Percentiles rank a stretch among this genome's conserved stretches.
phyloP scores from a whole-genome alignment of 2,329 filamentous ascomycete genomes.

The Macrophomina phaseolina region DNA sequence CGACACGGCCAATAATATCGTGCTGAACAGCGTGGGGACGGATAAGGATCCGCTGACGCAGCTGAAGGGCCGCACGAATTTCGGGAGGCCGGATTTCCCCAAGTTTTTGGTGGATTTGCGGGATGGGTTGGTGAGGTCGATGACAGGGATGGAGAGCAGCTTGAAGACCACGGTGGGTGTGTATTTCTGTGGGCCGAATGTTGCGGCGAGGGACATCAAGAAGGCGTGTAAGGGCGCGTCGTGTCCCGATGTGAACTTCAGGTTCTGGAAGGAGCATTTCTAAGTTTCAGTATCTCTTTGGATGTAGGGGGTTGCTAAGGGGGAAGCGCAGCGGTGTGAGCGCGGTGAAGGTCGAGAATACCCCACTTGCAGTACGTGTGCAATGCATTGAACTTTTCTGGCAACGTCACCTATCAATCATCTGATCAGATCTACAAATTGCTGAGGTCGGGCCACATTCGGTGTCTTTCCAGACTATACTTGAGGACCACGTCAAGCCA shows the following conservation, averaged over 20 bases:
- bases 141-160: constrained; percentile 79
- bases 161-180: constrained; percentile 88
- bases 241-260: constrained; percentile 82
- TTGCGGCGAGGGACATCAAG: constrained; percentile 80
- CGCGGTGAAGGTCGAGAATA: too few species aligned
- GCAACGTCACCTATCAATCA: too few species aligned
- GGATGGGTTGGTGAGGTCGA: constrained; percentile 81
- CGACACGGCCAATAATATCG: constrained; percentile 94
- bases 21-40: constrained; percentile 90
- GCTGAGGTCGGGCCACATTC: too few species aligned
- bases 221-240: constrained; percentile 76
- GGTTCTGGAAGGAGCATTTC: constrained; percentile 98
- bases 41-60: constrained; percentile 91
- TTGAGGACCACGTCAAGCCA: too few species aligned
- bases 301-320: neutral
- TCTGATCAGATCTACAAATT: too few species aligned
- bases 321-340: too few species aligned
- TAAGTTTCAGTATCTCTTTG: constrained; percentile 35
- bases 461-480: too few species aligned
- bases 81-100: constrained; percentile 88
- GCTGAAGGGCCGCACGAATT: constrained; percentile 87
- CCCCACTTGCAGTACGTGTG: too few species aligned
- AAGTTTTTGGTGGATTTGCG: constrained; percentile 83
- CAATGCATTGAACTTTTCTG: too few species aligned
- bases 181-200: constrained; percentile 94